Base-by-base conservation (phyloP, 345 rosid genomes). In the Triadica sebifera region DNA sequence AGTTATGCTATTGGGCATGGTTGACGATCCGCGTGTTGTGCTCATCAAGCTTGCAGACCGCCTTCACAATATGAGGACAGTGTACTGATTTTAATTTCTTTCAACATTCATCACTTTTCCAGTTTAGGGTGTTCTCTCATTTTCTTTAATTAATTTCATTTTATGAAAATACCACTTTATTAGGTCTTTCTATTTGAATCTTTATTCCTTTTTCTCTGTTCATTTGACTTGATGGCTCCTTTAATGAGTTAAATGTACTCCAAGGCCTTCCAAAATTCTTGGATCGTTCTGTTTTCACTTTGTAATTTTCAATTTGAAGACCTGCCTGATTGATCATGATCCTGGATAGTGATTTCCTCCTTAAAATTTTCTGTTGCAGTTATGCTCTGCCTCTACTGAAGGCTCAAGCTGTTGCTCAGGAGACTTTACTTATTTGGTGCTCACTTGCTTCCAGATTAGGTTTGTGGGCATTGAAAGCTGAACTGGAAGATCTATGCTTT, bases 51-150 rank as follows among this genome's bases (percentile, higher is more conserved):
- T 90, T 79, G 91, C 94, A 0, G 94, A 90, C 77, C 89, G 92
- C 76, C 90, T 90, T 73, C 94, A 90, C 87, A 90, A 88, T 73
- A 88, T 90, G 94, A 90, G 94, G 77, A 90, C 94, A 81, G 88
- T 90, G 94, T 90, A 87, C 65, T 62, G 38, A 52, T 70, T 75
- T 58, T 63, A 78, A 47, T 67, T 78, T 60, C 58, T 34, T 8
- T 46, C 53, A 20, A 25, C 55, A 58, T 13, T 46, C 60, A n/a
- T 46, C 62, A 43, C 0, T 59, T 51, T 53, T 53, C 61, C 45
- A 34, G 29, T 71, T 61, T 22, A 53, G 43, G 49, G 11, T 52
- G 47, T 64, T 22, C 8, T 53, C 16, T n/a, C 34, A 4, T 63
- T 15, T 19, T 77, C 19, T 59, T 22, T 9, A 75, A 7, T 49